These are phyloP conservation scores for Stephanodiscus minutulus DNA, from an alignment of 108 stramenopile genomes.

Conservation along the genomic window DNA sequence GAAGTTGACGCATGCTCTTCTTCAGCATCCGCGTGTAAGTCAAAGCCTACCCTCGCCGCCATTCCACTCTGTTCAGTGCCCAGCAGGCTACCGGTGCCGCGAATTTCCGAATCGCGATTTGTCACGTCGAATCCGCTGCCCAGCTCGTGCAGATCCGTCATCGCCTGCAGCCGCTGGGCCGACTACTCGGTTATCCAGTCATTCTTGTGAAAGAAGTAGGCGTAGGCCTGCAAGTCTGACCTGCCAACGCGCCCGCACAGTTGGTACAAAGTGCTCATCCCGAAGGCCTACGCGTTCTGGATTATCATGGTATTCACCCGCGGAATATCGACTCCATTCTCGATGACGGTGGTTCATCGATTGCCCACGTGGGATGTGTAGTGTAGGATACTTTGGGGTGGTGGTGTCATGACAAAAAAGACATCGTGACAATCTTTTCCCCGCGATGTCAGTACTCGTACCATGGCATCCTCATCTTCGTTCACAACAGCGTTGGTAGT, in stretches of 20 bases:
- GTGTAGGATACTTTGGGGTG: too few relatives aligned
- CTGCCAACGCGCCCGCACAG: slow-evolving; percentile 94
- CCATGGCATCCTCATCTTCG: background rate
- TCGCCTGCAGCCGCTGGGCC: slow-evolving; percentile 80
- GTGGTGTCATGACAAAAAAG: slow-evolving; percentile 6
- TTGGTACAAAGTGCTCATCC: slow-evolving; percentile 94
- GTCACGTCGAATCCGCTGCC: slow-evolving; percentile 93
- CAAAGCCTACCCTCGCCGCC: slow-evolving; percentile 92
- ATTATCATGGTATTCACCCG: slow-evolving; percentile 94
- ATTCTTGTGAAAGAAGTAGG: slow-evolving; percentile 82
- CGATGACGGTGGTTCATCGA: slow-evolving; percentile 97
- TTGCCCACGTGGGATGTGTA: too few relatives aligned
- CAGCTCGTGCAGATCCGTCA: slow-evolving; percentile 85
- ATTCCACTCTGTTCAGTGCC: slow-evolving; percentile 93
- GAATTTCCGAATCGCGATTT: slow-evolving; percentile 92
- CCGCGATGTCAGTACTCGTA: slow-evolving; percentile 2
- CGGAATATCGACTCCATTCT: slow-evolving; percentile 97
- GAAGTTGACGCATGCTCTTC: slow-evolving; percentile 82
- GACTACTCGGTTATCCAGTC: slow-evolving; percentile 77
- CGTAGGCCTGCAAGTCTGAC: slow-evolving; percentile 84
- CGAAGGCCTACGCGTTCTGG: slow-evolving; percentile 90
- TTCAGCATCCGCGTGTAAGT: slow-evolving; percentile 95
- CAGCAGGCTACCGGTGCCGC: slow-evolving; percentile 90
- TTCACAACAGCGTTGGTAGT: too few relatives aligned
- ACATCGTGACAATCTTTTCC: background rate